Conservation (phyloP, 768 basidiomycete species). For the Termitomyces sp. region DNA sequence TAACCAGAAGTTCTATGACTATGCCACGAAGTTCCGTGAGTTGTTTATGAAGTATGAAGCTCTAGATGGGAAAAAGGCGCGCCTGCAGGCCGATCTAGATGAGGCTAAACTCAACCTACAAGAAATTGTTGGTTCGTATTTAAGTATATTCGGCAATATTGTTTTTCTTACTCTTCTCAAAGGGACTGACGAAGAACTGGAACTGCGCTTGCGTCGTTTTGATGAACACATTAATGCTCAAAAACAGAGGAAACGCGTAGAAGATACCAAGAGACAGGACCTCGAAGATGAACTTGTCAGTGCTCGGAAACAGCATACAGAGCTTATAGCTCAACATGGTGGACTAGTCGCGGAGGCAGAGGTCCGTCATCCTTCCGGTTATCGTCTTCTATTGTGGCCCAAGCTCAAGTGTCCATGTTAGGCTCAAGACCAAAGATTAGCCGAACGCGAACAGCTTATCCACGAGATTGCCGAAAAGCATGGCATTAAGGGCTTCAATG, state of each 20-base stretch:
- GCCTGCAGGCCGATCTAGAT: conserved; percentile 54
- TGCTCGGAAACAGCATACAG: conserved; percentile 46
- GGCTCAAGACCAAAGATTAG: conserved; percentile 69
- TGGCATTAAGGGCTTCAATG: conserved; percentile 69
- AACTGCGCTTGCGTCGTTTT: conserved; percentile 49
- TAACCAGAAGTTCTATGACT: conserved; percentile 79
- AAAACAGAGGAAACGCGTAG: conserved; percentile 39
- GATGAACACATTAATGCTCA: conserved; percentile 50
- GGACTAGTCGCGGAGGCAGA: conserved; percentile 68
- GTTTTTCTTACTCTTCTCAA: neutral
- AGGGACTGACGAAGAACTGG: conserved; percentile 75
- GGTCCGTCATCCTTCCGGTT: conserved; percentile 26
- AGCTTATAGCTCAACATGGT: conserved; percentile 58
- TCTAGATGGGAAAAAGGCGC: conserved; percentile 55
- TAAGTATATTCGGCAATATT: neutral
- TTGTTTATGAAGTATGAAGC: conserved; percentile 67
- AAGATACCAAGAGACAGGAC: conserved; percentile 51
- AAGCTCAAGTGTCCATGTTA: conserved; percentile 20
- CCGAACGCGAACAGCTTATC: conserved; percentile 69
- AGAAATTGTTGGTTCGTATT: conserved; percentile 56
- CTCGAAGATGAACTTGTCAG: conserved; percentile 53
- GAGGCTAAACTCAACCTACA: conserved; percentile 60
- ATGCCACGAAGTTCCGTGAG: conserved; percentile 81
- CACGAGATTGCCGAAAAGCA: conserved; percentile 62
- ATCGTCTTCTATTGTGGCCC: neutral